A percentile compares a stretch with the other conserved stretches of the same genome.
These are phyloP conservation scores for Gaeumannomyces tritici DNA, from an alignment of 2,329 filamentous ascomycete genomes.

Conservation along the genomic window DNA sequence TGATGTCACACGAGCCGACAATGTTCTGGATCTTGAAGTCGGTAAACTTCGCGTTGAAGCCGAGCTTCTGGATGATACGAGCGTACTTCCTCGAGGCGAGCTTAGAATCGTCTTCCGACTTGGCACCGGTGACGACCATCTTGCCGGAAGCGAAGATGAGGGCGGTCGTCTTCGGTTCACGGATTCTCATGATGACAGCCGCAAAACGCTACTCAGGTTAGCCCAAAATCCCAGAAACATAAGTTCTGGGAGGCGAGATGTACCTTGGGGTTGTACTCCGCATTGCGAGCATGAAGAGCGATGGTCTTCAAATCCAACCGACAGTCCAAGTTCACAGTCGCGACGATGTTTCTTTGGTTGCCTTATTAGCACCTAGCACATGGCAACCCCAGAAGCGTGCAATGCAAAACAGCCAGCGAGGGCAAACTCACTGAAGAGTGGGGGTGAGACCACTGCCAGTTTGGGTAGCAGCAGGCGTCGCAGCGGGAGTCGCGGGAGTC, in stretches of 20 bases:
- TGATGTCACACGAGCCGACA: conserved; percentile 97
- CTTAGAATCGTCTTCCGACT: conserved; percentile 96
- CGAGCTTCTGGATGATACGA: conserved; percentile 98
- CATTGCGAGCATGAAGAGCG: conserved; percentile 93
- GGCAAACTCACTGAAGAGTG: conserved; percentile 83
- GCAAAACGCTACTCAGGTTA: conserved; percentile 71
- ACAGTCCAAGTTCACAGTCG: conserved; percentile 96
- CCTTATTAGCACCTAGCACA: neutral
- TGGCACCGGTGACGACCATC: conserved; percentile 98
- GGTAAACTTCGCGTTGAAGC: conserved; percentile 98
- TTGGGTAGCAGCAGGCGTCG: conserved; percentile 75
- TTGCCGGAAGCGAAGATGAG: conserved; percentile 97
- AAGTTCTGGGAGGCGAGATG: conserved; percentile 24
- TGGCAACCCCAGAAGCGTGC: conserved; percentile 23
- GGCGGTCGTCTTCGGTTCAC: conserved; percentile 96
- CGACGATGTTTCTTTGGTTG: conserved; percentile 78
- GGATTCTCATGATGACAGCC: conserved; percentile 98
- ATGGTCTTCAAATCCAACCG: conserved; percentile 98
- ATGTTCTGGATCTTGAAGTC: conserved; percentile 99
- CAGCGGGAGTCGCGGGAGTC: conserved; percentile 82
- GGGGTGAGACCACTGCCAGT: conserved; percentile 85
- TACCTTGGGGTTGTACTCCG: conserved; percentile 98
- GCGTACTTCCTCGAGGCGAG: conserved; percentile 95
- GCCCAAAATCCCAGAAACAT: conserved; percentile 13
- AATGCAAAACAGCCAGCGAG: neutral